phyloP scores from a whole-genome alignment of 768 basidiomycete species.

The Pleurotus cornucopiae region DNA sequence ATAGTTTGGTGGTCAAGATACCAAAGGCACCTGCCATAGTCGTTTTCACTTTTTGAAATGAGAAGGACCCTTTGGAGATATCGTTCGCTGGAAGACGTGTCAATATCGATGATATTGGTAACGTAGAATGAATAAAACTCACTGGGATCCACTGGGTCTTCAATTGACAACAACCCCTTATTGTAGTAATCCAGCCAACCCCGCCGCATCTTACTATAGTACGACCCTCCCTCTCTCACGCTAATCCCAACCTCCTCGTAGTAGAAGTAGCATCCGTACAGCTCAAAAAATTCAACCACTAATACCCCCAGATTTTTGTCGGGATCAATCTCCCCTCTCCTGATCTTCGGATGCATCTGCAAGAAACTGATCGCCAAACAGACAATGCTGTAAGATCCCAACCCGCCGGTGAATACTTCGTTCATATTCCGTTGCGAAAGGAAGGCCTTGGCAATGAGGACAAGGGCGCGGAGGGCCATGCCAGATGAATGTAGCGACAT shows the following conservation, averaged over 20 bases:
- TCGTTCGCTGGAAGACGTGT: slow-evolving; percentile 68
- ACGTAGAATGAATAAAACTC: slow-evolving; percentile 27
- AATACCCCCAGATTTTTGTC: slow-evolving; percentile 89
- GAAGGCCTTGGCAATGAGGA: slow-evolving; percentile 89
- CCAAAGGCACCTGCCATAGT: slow-evolving; percentile 80
- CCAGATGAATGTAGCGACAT: slow-evolving; percentile 34
- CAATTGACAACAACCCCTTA: slow-evolving; percentile 69
- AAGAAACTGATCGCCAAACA: slow-evolving; percentile 91
- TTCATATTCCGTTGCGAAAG: slow-evolving; percentile 90
- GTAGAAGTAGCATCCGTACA: slow-evolving; percentile 91
- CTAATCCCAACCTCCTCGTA: slow-evolving; percentile 89
- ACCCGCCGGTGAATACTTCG: slow-evolving; percentile 94
- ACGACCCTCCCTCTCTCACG: slow-evolving; percentile 80
- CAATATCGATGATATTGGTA: slow-evolving; percentile 3
- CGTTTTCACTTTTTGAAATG: slow-evolving; percentile 74
- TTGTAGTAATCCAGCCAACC: slow-evolving; percentile 74
- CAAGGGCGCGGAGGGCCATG: slow-evolving; percentile 76
- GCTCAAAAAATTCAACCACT: slow-evolving; percentile 94
- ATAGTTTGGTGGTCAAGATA: slow-evolving; percentile 75
- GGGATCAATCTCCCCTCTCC: slow-evolving; percentile 82
- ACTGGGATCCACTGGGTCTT: slow-evolving; percentile 91
- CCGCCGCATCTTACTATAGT: slow-evolving; percentile 76
- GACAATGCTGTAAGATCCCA: slow-evolving; percentile 93
- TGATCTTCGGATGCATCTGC: slow-evolving; percentile 96
- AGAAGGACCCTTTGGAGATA: slow-evolving; percentile 85